phyloP scores from a whole-genome alignment of 805 yeast species.

The Yarrowia sp. region DNA sequence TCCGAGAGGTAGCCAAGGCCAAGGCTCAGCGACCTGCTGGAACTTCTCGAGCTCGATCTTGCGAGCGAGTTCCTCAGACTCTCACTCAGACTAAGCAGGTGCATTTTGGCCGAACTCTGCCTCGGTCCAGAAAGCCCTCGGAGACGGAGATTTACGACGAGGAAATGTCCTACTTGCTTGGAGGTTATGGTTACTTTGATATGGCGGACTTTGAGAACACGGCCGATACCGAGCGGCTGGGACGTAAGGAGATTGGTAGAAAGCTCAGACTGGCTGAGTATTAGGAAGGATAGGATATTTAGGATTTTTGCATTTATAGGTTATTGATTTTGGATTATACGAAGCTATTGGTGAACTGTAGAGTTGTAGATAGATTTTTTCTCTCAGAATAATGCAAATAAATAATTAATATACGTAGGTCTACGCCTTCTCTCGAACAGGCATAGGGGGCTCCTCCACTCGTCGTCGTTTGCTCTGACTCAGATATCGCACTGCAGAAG shows the following conservation, averaged over 20 bases:
- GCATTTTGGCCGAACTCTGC: conserved; percentile 24
- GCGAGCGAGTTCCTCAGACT: conserved; percentile 28
- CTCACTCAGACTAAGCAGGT: conserved; percentile 1
- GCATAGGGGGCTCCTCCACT: background rate
- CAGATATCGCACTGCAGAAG: background rate
- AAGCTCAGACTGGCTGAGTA: conserved; percentile 64
- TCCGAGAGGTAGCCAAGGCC: conserved; percentile 33
- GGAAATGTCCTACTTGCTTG: conserved; percentile 48
- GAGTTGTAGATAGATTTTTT: background rate
- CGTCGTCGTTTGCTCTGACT: background rate
- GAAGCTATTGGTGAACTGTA: background rate
- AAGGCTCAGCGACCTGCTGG: conserved; percentile 27
- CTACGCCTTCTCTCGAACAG: no score
- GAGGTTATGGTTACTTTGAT: conserved; percentile 88
- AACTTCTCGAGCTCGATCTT: conserved; percentile 32
- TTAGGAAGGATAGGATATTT: conserved; percentile 33
- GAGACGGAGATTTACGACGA: conserved; percentile 31
- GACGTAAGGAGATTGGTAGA: conserved; percentile 59
- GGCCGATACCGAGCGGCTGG: conserved; percentile 41
- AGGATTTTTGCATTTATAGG: background rate
- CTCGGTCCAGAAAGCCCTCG: conserved; percentile 6
- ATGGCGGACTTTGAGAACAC: conserved; percentile 64
- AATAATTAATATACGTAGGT: background rate
- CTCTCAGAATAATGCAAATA: background rate
- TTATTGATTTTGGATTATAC: background rate